Percentiles rank a stretch among this genome's conserved stretches.
Evolutionary conservation across 176 grass and related monocot species (phyloP).

Genomic region (Puya raimondii): DNA sequence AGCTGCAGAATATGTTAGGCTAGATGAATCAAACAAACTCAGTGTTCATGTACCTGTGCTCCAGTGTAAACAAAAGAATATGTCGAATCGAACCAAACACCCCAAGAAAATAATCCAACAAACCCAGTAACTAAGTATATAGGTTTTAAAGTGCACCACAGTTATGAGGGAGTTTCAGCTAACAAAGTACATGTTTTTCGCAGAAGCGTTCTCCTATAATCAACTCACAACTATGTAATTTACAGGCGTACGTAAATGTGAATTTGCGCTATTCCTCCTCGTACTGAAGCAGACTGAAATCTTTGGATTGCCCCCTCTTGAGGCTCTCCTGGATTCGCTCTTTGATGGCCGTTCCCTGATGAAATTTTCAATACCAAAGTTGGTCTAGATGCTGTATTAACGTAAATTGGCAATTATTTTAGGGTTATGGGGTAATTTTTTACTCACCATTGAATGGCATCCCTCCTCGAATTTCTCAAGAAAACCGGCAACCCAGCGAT

Average conservation of each 20-base stretch:
- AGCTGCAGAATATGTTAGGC: not conserved
- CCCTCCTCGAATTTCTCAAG: conserved; percentile 95
- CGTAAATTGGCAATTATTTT: not conserved
- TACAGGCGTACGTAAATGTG: not conserved
- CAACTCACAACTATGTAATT: not conserved
- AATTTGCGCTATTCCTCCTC: conserved; percentile 25
- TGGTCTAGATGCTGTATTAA: not conserved
- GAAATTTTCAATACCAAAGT: conserved; percentile 8
- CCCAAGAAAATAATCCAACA: not conserved
- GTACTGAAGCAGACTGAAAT: conserved; percentile 67
- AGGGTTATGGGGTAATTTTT: not conserved
- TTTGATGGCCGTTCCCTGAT: conserved; percentile 74
- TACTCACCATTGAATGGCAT: conserved; percentile 73
- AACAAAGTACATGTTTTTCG: not conserved
- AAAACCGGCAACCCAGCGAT: conserved; percentile 97
- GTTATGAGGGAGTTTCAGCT: not conserved
- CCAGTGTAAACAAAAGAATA: not conserved
- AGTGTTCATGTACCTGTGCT: not conserved
- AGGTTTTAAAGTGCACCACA: not conserved
- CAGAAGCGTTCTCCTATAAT: not conserved
- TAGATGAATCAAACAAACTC: not conserved
- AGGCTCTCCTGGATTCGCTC: conserved; percentile 81
- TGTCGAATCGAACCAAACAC: not conserved
- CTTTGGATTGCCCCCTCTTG: conserved; percentile 48
- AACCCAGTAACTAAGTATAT: too few relatives aligned